Conservation (phyloP, 805 yeast genomes). For the Zygosaccharomyces siamensis region DNA sequence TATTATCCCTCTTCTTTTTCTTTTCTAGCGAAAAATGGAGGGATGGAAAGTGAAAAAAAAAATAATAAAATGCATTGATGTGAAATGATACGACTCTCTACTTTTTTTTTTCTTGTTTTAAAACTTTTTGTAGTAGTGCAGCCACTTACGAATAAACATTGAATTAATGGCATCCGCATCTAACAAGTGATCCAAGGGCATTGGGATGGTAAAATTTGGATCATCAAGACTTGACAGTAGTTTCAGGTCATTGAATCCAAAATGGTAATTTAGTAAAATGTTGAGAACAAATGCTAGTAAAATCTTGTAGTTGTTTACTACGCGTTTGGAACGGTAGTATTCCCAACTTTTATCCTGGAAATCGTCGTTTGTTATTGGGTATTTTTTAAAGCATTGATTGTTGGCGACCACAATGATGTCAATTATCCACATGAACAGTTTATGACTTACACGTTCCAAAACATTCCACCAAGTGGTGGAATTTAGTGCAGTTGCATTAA, state of each 20-base stretch:
- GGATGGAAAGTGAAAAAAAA: background rate
- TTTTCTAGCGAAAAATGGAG: background rate
- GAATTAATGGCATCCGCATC: slow-evolving; percentile 23
- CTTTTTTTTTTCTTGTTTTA: slow-evolving; percentile 8
- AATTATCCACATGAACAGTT: slow-evolving; percentile 33
- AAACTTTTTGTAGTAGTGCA: slow-evolving; percentile 32
- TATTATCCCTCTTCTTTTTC: background rate
- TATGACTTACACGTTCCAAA: slow-evolving; percentile 31
- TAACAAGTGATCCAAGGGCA: slow-evolving; percentile 21
- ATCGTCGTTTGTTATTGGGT: slow-evolving; percentile 27
- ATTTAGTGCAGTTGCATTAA: slow-evolving; percentile 28
- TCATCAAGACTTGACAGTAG: slow-evolving; percentile 27
- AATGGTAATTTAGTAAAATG: slow-evolving; percentile 46
- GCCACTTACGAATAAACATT: slow-evolving; percentile 34
- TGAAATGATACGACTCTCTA: background rate
- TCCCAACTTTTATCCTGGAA: slow-evolving; percentile 28
- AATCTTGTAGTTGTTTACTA: slow-evolving; percentile 39
- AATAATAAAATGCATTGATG: background rate
- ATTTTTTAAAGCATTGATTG: slow-evolving; percentile 35
- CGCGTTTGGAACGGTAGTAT: slow-evolving; percentile 33
- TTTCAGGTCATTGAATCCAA: slow-evolving; percentile 41
- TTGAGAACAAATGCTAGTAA: slow-evolving; percentile 39
- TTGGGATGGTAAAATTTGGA: slow-evolving; percentile 28
- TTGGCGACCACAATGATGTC: slow-evolving; percentile 34
- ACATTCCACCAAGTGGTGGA: slow-evolving; percentile 33